A percentile compares a stretch with the other conserved stretches of the same genome.
Conservation (phyloP, 805 yeast species). For the Saturnispora mendoncae region DNA sequence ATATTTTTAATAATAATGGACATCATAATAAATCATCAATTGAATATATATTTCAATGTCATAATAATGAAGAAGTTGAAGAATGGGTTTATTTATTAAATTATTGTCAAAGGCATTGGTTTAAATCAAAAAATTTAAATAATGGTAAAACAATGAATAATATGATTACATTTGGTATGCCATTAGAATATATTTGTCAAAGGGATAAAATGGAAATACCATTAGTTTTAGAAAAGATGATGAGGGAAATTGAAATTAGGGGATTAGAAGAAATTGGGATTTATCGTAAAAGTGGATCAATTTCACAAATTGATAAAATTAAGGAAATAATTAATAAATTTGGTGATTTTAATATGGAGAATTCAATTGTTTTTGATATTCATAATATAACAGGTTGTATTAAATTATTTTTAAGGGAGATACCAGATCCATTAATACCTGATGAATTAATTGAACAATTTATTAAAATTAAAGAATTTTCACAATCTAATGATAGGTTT, state of each 20-base stretch:
- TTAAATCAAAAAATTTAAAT: slow-evolving; percentile 32
- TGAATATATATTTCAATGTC: slow-evolving; percentile 56
- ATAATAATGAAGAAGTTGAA: slow-evolving; percentile 48
- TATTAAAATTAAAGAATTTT: slow-evolving; percentile 27
- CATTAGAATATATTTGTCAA: slow-evolving; percentile 64
- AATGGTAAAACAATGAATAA: slow-evolving; percentile 12
- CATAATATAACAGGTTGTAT: slow-evolving; percentile 86
- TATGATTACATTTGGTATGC: slow-evolving; percentile 77
- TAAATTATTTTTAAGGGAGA: slow-evolving; percentile 72
- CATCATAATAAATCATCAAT: too few relatives aligned
- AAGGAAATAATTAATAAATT: slow-evolving; percentile 36
- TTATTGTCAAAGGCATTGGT: slow-evolving; percentile 49
- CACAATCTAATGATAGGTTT: slow-evolving; percentile 21
- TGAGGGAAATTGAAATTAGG: slow-evolving; percentile 72
- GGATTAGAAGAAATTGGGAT: slow-evolving; percentile 89
- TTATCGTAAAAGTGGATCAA: slow-evolving; percentile 59
- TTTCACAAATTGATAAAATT: slow-evolving; percentile 37
- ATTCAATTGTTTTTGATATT: slow-evolving; percentile 47
- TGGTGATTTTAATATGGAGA: slow-evolving; percentile 40
- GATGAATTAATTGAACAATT: slow-evolving; percentile 56
- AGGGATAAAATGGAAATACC: slow-evolving; percentile 63
- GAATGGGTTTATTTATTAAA: slow-evolving; percentile 59
- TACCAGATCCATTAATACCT: slow-evolving; percentile 77
- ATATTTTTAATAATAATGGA: slow-evolving; percentile 18
- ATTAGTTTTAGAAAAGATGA: slow-evolving; percentile 50